Percentiles rank a stretch among this genome's conserved stretches.
Conservation (phyloP, 2,329 filamentous ascomycete species). For the Colletotrichum tamarilloi region DNA sequence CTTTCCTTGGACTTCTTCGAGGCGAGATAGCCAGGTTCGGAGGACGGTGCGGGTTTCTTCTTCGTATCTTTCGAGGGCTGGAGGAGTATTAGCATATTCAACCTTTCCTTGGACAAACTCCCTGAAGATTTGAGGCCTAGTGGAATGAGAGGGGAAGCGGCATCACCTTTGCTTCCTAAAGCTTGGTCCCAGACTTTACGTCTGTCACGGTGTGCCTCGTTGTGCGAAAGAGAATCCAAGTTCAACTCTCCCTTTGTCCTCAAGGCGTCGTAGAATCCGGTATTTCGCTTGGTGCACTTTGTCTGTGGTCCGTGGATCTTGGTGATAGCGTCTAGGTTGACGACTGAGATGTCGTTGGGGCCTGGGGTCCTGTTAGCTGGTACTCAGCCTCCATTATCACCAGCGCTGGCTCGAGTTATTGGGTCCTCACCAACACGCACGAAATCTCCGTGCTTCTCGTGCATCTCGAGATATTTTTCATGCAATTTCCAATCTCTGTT, state of each 20-base stretch:
- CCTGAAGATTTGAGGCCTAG: no score
- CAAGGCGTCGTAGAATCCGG: conserved; percentile 37
- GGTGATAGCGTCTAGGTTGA: conserved; percentile 34
- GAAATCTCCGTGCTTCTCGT: conserved; percentile 33
- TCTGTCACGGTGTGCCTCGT: conserved; percentile 39
- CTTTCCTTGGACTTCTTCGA: conserved; percentile 34
- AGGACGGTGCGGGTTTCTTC: conserved; percentile 37
- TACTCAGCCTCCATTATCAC: not conserved
- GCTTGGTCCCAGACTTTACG: conserved; percentile 42
- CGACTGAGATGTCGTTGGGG: conserved; percentile 38
- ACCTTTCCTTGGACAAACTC: no score
- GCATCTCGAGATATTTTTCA: conserved; percentile 3
- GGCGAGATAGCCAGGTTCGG: conserved; percentile 37
- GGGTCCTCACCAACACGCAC: conserved; percentile 35
- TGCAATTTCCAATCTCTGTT: conserved; percentile 27
- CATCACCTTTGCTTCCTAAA: conserved; percentile 37
- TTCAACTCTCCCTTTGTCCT: conserved; percentile 37
- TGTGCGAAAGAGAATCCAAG: conserved; percentile 37
- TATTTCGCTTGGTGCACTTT: conserved; percentile 37
- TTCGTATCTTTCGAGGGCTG: conserved; percentile 39
- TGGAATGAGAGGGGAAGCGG: not conserved
- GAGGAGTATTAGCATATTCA: no score
- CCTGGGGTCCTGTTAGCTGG: conserved; percentile 10
- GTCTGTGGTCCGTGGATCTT: conserved; percentile 39
- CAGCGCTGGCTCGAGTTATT: no score